phyloP scores from a whole-genome alignment of 768 basidiomycete genomes.

The Terana coerulea region DNA sequence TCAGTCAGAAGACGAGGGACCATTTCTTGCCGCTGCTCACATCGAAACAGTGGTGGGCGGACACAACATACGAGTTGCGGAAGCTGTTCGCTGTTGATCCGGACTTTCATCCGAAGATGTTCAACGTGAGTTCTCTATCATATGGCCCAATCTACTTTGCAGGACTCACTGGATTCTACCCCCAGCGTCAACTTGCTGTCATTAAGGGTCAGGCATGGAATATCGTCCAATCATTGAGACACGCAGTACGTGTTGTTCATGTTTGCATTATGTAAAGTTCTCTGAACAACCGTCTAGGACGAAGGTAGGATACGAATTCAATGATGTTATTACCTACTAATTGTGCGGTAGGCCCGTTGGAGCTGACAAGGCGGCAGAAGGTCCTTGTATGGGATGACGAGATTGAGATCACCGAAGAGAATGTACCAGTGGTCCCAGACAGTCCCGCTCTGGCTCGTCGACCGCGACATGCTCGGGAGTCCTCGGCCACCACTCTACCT shows the following conservation, averaged over 20 bases:
- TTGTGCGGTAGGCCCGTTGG: constrained; percentile 68
- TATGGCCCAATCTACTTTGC: neutral
- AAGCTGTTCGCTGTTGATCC: constrained; percentile 78
- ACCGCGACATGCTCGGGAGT: constrained; percentile 45
- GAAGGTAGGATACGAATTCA: constrained; percentile 49
- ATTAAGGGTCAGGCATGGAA: constrained; percentile 94
- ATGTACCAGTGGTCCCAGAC: constrained; percentile 30
- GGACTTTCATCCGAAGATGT: constrained; percentile 90
- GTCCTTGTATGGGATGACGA: constrained; percentile 86
- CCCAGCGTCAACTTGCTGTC: constrained; percentile 81
- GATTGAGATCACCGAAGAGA: constrained; percentile 64
- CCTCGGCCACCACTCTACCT: constrained; percentile 48
- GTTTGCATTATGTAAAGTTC: neutral
- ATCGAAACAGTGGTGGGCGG: constrained; percentile 87
- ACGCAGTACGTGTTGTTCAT: constrained; percentile 40
- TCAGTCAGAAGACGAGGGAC: constrained; percentile 75
- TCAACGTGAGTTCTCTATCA: constrained; percentile 46
- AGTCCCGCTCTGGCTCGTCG: constrained; percentile 28
- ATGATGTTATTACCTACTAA: constrained; percentile 9
- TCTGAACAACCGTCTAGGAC: constrained; percentile 42
- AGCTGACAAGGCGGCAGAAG: constrained; percentile 79
- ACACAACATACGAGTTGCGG: constrained; percentile 74
- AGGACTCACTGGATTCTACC: constrained; percentile 1
- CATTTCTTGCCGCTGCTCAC: constrained; percentile 82
- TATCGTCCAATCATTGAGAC: constrained; percentile 79